Conservation (phyloP, 352 stramenopile species). For the Phytophthora boehmeriae region DNA sequence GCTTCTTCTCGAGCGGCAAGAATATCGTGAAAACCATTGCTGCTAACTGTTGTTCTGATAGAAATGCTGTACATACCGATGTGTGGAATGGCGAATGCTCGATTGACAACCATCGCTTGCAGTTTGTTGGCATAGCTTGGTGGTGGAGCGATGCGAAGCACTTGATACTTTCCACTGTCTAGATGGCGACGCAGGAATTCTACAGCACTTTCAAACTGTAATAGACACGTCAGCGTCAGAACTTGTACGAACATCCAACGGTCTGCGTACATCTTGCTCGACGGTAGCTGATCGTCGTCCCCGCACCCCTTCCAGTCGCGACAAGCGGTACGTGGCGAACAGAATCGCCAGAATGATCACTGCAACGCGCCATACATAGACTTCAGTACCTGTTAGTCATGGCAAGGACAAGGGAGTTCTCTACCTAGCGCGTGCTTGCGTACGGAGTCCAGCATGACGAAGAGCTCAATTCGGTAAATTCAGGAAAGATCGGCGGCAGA, state of each 20-base stretch:
- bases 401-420: background rate
- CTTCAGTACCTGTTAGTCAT: background rate
- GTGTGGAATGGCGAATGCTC: conserved; percentile 46
- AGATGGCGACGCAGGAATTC: conserved; percentile 48
- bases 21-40: background rate
- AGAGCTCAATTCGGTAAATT: background rate
- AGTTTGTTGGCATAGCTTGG: conserved; percentile 20
- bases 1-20: conserved; percentile 37
- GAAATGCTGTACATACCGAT: conserved; percentile 43
- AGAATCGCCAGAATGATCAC: conserved; percentile 66
- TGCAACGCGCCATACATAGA: conserved; percentile 14
- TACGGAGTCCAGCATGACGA: conserved; percentile 29
- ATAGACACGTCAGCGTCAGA: conserved; percentile 13
- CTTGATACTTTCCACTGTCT: conserved; percentile 50
- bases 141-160: conserved; percentile 43
- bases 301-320: conserved; percentile 55
- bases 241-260: background rate
- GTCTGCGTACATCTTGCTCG: conserved; percentile 45
- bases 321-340: conserved; percentile 65
- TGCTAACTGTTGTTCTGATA: background rate
- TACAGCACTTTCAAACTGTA: conserved; percentile 59
- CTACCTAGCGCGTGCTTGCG: conserved; percentile 50
- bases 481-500: background rate
- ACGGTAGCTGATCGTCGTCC: conserved; percentile 25
- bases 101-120: conserved; percentile 65